Percentiles rank a stretch among this genome's conserved stretches.
Conservation (phyloP, 2,329 filamentous ascomycete species). For the Apiospora hydei region DNA sequence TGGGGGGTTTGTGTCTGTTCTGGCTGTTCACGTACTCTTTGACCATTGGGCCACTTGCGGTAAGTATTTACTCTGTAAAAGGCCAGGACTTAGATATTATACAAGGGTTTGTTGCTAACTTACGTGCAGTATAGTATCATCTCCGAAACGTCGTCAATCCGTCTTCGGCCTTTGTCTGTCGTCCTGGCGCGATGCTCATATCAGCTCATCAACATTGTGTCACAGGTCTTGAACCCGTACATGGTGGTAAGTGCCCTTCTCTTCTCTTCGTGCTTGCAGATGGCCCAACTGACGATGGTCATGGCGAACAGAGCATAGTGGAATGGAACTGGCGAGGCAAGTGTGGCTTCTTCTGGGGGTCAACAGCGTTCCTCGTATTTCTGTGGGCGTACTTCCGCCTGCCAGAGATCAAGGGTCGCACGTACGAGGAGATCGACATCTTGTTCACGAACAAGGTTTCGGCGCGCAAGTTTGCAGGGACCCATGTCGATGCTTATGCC, state of each 20-base stretch:
- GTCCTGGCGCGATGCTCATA: constrained; percentile 53
- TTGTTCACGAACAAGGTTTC: constrained; percentile 54
- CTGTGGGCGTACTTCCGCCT: constrained; percentile 59
- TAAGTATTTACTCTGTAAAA: constrained; percentile 37
- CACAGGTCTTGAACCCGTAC: constrained; percentile 48
- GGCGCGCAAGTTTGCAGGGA: constrained; percentile 48
- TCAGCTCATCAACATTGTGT: constrained; percentile 52
- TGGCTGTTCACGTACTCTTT: constrained; percentile 55
- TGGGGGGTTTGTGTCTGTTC: constrained; percentile 52
- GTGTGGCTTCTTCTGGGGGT: constrained; percentile 53
- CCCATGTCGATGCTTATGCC: constrained; percentile 40
- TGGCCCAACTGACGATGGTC: neutral
- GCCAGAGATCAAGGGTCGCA: constrained; percentile 59
- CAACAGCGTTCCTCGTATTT: constrained; percentile 51
- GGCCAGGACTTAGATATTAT: neutral
- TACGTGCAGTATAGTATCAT: constrained; percentile 50
- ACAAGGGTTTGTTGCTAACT: constrained; percentile 23
- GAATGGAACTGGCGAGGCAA: constrained; percentile 50
- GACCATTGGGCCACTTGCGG: constrained; percentile 55
- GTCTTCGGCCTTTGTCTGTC: constrained; percentile 54
- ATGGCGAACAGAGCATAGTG: constrained; percentile 40
- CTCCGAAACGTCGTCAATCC: constrained; percentile 55
- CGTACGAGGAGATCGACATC: constrained; percentile 61
- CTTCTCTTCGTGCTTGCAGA: too few relatives aligned
- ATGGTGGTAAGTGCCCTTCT: constrained; percentile 35